Evolutionary conservation across 805 yeast genomes (phyloP).

Genomic region (Wickerhamomyces alni): DNA sequence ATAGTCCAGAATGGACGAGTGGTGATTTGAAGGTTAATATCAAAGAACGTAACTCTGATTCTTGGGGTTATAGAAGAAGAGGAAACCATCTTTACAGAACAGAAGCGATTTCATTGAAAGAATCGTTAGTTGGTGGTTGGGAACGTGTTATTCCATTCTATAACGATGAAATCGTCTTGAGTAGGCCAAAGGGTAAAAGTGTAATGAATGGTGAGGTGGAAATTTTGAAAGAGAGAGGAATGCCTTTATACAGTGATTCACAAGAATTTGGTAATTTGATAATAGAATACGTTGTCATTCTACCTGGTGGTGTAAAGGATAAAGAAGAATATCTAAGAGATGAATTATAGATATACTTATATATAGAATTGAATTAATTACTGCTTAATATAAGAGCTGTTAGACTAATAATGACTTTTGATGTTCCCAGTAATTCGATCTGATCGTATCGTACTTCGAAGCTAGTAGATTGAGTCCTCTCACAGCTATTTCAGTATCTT

Average conservation of each 20-base stretch:
- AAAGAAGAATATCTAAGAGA: conserved; percentile 13
- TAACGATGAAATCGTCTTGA: conserved; percentile 44
- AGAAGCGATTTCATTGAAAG: conserved; percentile 66
- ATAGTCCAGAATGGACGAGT: conserved; percentile 71
- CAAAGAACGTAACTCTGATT: conserved; percentile 50
- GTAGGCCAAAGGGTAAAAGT: conserved; percentile 44
- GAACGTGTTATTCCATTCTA: conserved; percentile 56
- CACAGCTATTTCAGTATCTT: conserved; percentile 29
- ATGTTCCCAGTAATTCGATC: conserved; percentile 58
- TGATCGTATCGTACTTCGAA: conserved; percentile 51
- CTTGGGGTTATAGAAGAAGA: conserved; percentile 78
- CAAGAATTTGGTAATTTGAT: conserved; percentile 50
- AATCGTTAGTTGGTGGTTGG: conserved; percentile 83
- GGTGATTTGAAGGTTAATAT: conserved; percentile 73
- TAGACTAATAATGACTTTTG: conserved; percentile 25
- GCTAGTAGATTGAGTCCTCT: conserved; percentile 48
- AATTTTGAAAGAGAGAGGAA: conserved; percentile 66
- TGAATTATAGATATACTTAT: conserved; percentile 11
- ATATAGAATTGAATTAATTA: too few species aligned
- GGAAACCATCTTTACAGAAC: conserved; percentile 71
- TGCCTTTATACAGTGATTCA: conserved; percentile 58
- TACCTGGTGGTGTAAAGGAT: conserved; percentile 32
- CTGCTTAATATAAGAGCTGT: too few species aligned
- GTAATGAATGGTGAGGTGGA: conserved; percentile 71
- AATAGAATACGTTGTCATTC: conserved; percentile 42